These are phyloP conservation scores for Pleurotus salmoneostramineus DNA, from an alignment of 768 basidiomycete genomes.

Conservation along the genomic window DNA sequence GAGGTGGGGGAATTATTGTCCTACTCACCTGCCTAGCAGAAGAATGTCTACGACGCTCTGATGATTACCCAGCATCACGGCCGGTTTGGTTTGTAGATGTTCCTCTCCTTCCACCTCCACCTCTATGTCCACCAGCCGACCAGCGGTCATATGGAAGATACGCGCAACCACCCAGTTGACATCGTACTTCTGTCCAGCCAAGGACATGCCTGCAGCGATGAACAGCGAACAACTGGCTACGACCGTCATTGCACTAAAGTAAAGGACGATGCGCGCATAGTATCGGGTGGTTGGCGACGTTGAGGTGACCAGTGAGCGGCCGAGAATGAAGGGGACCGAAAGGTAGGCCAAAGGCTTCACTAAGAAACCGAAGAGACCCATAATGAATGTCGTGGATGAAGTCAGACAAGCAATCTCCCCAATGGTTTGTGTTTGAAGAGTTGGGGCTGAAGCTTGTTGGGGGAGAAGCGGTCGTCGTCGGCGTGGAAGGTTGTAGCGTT, in stretches of 20 bases:
- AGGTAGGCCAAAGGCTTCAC: conserved; percentile 74
- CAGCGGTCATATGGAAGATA: conserved; percentile 71
- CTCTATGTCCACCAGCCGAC: conserved; percentile 58
- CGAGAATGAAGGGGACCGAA: conserved; percentile 66
- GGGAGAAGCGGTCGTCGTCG: neutral
- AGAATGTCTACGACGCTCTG: conserved; percentile 92
- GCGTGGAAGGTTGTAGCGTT: neutral
- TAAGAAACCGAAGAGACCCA: conserved; percentile 60
- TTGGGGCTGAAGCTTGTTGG: neutral
- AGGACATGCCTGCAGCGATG: conserved; percentile 59
- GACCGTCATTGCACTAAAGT: conserved; percentile 65
- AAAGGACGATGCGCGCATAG: conserved; percentile 70
- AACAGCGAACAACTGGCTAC: conserved; percentile 72
- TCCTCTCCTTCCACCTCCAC: conserved; percentile 87
- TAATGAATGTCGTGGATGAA: conserved; percentile 21
- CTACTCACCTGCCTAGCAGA: conserved; percentile 68
- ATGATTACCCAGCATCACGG: conserved; percentile 83
- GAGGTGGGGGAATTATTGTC: conserved; percentile 6
- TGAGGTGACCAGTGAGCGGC: conserved; percentile 53
- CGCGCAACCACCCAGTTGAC: conserved; percentile 82
- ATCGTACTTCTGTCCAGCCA: conserved; percentile 69
- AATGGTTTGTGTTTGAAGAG: neutral
- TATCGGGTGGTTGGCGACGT: conserved; percentile 58
- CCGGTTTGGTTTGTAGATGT: conserved; percentile 65
- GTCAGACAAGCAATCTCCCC: neutral